These are phyloP conservation scores for Fusarium illudens DNA, from an alignment of 2,329 filamentous ascomycete species.

Conservation along the genomic window DNA sequence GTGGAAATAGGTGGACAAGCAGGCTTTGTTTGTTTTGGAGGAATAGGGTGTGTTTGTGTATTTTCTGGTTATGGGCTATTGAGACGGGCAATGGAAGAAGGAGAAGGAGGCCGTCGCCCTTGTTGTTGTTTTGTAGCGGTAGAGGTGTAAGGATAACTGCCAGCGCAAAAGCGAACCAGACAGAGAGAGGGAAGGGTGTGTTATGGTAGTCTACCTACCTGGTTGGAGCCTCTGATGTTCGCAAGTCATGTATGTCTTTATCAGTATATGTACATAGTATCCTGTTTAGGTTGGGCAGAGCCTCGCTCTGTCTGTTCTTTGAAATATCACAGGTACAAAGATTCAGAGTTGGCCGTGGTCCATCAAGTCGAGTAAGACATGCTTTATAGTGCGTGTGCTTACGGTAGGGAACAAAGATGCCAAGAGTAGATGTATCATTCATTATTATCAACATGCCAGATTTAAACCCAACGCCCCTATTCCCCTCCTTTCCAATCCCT, in stretches of 20 bases:
- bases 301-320: neutral
- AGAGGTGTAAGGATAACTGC: neutral
- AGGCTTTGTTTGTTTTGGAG: neutral
- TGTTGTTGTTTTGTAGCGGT: neutral
- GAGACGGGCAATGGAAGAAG: neutral
- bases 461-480: constrained; percentile 14
- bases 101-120: too few relatives aligned
- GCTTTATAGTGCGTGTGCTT: too few relatives aligned
- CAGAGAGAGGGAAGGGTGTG: neutral
- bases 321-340: neutral
- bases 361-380: too few relatives aligned
- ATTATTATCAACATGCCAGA: constrained; percentile 15
- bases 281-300: neutral
- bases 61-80: constrained; percentile 16
- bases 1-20: neutral
- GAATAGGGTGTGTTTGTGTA: constrained; percentile 7
- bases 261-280: neutral
- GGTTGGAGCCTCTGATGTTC: too few relatives aligned
- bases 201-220: neutral
- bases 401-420: neutral
- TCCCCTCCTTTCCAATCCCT: neutral
- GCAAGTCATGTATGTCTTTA: neutral
- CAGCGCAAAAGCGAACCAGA: neutral
- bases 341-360: too few relatives aligned
- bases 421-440: constrained; percentile 7